These are phyloP conservation scores for Nicotiana noctiflora DNA, from an alignment of 257 asterid genomes.

Conservation along the genomic window DNA sequence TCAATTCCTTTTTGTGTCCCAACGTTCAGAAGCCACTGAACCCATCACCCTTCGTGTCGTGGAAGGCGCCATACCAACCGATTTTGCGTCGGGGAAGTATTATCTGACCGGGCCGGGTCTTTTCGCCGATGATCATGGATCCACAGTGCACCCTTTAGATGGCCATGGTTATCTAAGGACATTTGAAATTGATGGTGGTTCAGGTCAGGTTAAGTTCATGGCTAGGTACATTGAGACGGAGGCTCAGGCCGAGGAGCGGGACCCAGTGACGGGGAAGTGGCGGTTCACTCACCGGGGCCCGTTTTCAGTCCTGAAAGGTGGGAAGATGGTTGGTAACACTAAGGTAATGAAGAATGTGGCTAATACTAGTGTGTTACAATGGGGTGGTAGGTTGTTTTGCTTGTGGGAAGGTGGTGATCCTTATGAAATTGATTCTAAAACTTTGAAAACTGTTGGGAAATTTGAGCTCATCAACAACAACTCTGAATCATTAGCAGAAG, in stretches of 20 bases:
- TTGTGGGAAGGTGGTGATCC: constrained; percentile 99
- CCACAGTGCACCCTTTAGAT: constrained; percentile 95
- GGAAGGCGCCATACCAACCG: constrained; percentile 72
- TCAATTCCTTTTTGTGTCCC: constrained; percentile 82
- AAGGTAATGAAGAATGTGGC: constrained; percentile 99
- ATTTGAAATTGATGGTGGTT: constrained; percentile 39
- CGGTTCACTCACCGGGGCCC: constrained; percentile 97
- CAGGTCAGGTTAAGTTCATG: constrained; percentile 61
- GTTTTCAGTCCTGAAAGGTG: constrained; percentile 84
- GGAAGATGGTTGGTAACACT: constrained; percentile 78
- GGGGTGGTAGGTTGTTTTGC: constrained; percentile 85
- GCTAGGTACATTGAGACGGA: constrained; percentile 89
- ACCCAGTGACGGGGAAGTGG: constrained; percentile 76
- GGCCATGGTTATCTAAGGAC: constrained; percentile 88
- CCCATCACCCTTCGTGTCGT: constrained; percentile 66
- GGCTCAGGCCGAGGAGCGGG: constrained; percentile 90
- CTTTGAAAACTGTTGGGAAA: constrained; percentile 57
- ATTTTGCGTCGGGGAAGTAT: constrained; percentile 79
- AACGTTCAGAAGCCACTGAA: constrained; percentile 62
- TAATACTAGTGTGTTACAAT: constrained; percentile 75
- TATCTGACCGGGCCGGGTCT: constrained; percentile 90
- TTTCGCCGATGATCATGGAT: constrained; percentile 87
- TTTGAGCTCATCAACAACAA: constrained; percentile 30
- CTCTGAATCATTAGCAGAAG: constrained; percentile 6
- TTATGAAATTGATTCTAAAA: constrained; percentile 57